A percentile compares a stretch with the other conserved stretches of the same genome.
Evolutionary conservation across 1,139 yeast species (phyloP).

Genomic region (Ogataea hybrid): DNA sequence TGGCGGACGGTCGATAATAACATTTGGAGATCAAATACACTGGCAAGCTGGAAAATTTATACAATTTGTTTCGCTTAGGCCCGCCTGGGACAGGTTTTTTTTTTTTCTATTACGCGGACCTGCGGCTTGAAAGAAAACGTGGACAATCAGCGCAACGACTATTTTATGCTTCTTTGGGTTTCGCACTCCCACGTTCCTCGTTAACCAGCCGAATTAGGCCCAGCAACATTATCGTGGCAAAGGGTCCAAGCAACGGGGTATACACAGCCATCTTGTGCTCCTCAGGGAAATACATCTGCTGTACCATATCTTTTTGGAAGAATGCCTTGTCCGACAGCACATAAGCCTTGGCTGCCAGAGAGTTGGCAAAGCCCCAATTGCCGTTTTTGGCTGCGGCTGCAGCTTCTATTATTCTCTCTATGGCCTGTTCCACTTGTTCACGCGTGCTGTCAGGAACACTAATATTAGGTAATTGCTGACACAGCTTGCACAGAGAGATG

Average conservation of each 20-base stretch:
- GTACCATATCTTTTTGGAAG: constrained; percentile 92
- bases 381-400: constrained; percentile 25
- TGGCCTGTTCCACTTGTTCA: constrained; percentile 43
- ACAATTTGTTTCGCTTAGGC: not conserved
- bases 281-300: constrained; percentile 90
- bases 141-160: not conserved
- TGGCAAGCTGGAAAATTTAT: not conserved
- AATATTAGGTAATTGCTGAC: constrained; percentile 68
- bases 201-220: constrained; percentile 48
- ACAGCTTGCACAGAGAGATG: constrained; percentile 65
- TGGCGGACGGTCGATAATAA: constrained; percentile 2
- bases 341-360: constrained; percentile 54
- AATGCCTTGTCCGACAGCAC: constrained; percentile 71
- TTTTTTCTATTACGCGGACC: not conserved
- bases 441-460: constrained; percentile 74
- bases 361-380: constrained; percentile 47
- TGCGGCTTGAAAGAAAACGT: not conserved
- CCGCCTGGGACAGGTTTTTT: not conserved
- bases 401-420: constrained; percentile 38
- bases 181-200: constrained; percentile 29
- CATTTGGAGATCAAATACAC: not conserved
- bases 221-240: constrained; percentile 63
- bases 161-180: not conserved
- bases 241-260: constrained; percentile 84
- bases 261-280: constrained; percentile 95